Evolutionary conservation across 768 basidiomycete genomes (phyloP), one percentile per base, ranked within the genome.

Genomic region (Agaricus subrufescens): DNA sequence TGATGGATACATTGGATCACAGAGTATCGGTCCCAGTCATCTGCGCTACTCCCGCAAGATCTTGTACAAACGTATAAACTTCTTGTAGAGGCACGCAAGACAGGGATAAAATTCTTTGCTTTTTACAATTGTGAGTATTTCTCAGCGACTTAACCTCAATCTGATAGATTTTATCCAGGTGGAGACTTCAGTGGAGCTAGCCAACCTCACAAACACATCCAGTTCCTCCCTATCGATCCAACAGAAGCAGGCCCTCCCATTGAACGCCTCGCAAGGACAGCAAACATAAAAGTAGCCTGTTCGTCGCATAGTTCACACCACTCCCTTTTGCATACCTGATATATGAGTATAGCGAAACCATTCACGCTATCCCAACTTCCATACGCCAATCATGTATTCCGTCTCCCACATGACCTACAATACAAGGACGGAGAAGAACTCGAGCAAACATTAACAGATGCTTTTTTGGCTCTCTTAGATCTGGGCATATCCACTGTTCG

Each of bases 201-300:
- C 66, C 94, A 97, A 71, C 75, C 80, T 2, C 93, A 95, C 71
- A 93, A 95, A 64, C 94, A 97, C 66, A 61, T 95, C n/a, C 94
- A 96, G 67, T 86, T 95, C 60, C 69, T 95, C 34, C 86, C 91
- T 34, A 65, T 83, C 15, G 55, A 50, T 19, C 79, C 79, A 9
- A 73, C 72, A 40, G 68, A 76, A 31, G 78, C 80, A 37, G 87
- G 84, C 1, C 88, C 90, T 12, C 94, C 94, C 0, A 77, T 94
- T 26, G 94, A 95, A 69, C 73, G 69, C 54, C 75, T 93, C 51
- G 86, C 90, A 4, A 76, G 75, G 61, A 69, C 72, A 19, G 73
- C 79, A 9, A 75, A 72, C 14, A 67, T 93, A 46, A 86, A 91
- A 65, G 77, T 71, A 43, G 74, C 81, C 56, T 77, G 88, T 85